Conservation (phyloP, 1,284 basidiomycete genomes). For the Boletus semigastroideus region DNA sequence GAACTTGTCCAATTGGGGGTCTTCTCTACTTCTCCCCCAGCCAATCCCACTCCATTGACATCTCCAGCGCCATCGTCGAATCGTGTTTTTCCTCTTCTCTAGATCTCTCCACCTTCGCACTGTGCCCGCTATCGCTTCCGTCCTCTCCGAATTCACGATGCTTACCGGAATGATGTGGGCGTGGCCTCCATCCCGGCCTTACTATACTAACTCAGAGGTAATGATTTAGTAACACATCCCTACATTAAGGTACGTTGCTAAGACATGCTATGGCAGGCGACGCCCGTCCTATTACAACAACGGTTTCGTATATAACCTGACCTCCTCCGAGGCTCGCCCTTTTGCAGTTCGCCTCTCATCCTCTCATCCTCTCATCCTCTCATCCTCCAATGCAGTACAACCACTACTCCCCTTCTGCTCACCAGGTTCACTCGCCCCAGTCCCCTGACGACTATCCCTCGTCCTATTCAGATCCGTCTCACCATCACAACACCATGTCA, state of each 20-base stretch:
- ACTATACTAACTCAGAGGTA: slow-evolving; percentile 34
- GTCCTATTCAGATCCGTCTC: slow-evolving; percentile 28
- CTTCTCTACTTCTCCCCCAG: slow-evolving; percentile 31
- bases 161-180: slow-evolving; percentile 35
- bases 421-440: slow-evolving; percentile 19
- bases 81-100: slow-evolving; percentile 25
- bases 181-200: slow-evolving; percentile 33
- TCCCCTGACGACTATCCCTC: slow-evolving; percentile 20
- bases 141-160: slow-evolving; percentile 32
- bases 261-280: slow-evolving; percentile 37
- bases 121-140: slow-evolving; percentile 34
- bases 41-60: slow-evolving; percentile 33
- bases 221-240: slow-evolving; percentile 37
- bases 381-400: slow-evolving; percentile 29
- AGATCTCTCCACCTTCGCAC: slow-evolving; percentile 28
- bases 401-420: slow-evolving; percentile 24
- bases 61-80: slow-evolving; percentile 35
- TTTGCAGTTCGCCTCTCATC: slow-evolving; percentile 5
- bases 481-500: slow-evolving; percentile 23
- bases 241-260: slow-evolving; percentile 41
- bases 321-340: slow-evolving; percentile 9
- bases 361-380: background rate
- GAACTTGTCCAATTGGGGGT: slow-evolving; percentile 23
- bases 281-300: slow-evolving; percentile 34
- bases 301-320: slow-evolving; percentile 35